Conservation (phyloP, 768 basidiomycete genomes). For the Russula sp. region DNA sequence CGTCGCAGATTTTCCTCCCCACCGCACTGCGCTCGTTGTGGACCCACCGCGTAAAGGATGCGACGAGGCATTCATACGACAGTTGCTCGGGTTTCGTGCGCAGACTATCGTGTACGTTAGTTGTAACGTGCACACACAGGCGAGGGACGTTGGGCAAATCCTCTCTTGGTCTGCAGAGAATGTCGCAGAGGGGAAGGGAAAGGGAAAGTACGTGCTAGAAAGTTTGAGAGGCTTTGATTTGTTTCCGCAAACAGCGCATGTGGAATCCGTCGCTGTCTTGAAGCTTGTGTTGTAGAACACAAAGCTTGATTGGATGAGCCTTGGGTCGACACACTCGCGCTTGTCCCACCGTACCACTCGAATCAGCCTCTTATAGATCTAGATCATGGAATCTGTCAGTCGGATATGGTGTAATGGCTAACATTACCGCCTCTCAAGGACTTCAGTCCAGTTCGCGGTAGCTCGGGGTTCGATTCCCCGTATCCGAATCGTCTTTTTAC, state of each 20-base stretch:
- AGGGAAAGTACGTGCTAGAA: slow-evolving; percentile 67
- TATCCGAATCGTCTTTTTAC: slow-evolving; percentile 35
- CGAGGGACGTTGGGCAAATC: slow-evolving; percentile 80
- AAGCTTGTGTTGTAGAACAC: slow-evolving; percentile 40
- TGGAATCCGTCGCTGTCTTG: slow-evolving; percentile 47
- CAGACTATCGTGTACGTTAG: slow-evolving; percentile 83
- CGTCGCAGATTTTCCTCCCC: slow-evolving; percentile 62
- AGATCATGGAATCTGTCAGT: neutral
- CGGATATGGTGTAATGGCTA: slow-evolving; percentile 42
- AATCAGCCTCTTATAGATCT: neutral
- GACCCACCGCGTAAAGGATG: slow-evolving; percentile 97
- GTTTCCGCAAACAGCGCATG: slow-evolving; percentile 76
- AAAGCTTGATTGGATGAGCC: too few species aligned
- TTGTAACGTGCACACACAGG: slow-evolving; percentile 94
- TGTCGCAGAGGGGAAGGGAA: slow-evolving; percentile 38
- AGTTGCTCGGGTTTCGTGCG: slow-evolving; percentile 68
- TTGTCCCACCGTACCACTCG: too few species aligned
- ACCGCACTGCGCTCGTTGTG: slow-evolving; percentile 66
- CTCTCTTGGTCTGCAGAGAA: slow-evolving; percentile 43
- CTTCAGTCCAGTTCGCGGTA: slow-evolving; percentile 34
- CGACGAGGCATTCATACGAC: slow-evolving; percentile 72
- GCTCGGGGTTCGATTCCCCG: slow-evolving; percentile 46
- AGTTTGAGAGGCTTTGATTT: slow-evolving; percentile 87
- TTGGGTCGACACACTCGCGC: too few species aligned
- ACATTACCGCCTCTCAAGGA: slow-evolving; percentile 40